A percentile compares a stretch with the other conserved stretches of the same genome.
phyloP scores from a whole-genome alignment of 768 basidiomycete species.

The Trametes cinnabarina region DNA sequence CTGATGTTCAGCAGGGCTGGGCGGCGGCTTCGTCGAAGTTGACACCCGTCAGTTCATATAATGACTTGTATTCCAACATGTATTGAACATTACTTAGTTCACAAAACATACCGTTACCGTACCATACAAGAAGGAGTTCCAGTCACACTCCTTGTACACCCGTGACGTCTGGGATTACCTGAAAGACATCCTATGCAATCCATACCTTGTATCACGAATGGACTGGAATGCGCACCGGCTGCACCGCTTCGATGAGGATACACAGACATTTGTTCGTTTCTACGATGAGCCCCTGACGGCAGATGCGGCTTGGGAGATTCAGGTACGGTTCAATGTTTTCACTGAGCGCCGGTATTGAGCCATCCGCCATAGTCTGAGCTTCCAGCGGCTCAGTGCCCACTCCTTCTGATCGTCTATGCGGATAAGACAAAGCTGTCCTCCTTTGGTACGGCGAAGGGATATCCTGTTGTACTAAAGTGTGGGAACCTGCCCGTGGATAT shows the following conservation, averaged over 20 bases:
- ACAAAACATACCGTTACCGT: too few species aligned
- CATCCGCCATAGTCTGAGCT: not conserved
- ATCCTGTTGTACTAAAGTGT: slow-evolving; percentile 1
- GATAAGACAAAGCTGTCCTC: slow-evolving; percentile 9
- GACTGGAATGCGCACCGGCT: slow-evolving; percentile 16
- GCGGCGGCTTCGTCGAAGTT: not conserved
- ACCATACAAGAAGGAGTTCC: too few species aligned
- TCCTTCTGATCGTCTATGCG: slow-evolving; percentile 5
- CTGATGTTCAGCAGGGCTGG: slow-evolving; percentile 8
- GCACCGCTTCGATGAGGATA: slow-evolving; percentile 6
- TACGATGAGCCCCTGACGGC: slow-evolving; percentile 21
- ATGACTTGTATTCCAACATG: too few species aligned
- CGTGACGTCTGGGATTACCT: too few species aligned
- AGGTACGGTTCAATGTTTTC: slow-evolving; percentile 8
- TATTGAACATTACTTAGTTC: too few species aligned
- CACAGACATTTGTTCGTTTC: slow-evolving; percentile 2
- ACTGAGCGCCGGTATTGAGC: too few species aligned
- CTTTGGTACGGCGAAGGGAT: slow-evolving; percentile 6
- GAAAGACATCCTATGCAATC: too few species aligned
- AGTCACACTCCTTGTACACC: too few species aligned
- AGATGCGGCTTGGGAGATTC: slow-evolving; percentile 9
- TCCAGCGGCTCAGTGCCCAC: not conserved
- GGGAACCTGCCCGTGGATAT: slow-evolving; percentile 10
- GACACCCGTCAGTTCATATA: slow-evolving; percentile 2
- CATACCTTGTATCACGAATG: slow-evolving; percentile 4